Conservation (phyloP, 305 asterid species). For the Solanum hybrid region DNA sequence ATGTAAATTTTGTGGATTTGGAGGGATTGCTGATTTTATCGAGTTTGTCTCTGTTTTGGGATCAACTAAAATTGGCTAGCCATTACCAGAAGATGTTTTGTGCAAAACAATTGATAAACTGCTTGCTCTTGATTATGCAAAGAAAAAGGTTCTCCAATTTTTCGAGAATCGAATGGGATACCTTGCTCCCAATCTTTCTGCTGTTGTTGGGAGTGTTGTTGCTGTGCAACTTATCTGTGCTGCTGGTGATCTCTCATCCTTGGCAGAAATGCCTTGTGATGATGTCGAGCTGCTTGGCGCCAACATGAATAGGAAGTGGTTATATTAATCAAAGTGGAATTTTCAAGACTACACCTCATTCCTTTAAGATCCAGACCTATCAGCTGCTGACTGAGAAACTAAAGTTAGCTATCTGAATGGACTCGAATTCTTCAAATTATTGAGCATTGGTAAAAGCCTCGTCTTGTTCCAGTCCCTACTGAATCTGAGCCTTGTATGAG, state of each 20-base stretch:
- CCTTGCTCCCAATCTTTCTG: conserved; percentile 80
- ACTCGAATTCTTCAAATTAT: not conserved
- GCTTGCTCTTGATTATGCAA: conserved; percentile 53
- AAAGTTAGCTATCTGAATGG: not conserved
- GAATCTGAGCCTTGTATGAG: not conserved
- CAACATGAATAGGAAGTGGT: conserved; percentile 33
- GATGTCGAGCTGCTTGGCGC: conserved; percentile 85
- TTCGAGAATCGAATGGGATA: conserved; percentile 79
- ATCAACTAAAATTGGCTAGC: conserved; percentile 47
- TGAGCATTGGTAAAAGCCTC: not conserved
- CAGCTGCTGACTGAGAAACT: not conserved
- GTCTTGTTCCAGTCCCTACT: not conserved
- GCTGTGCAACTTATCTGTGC: conserved; percentile 85
- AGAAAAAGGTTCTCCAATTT: conserved; percentile 71
- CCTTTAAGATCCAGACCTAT: not conserved
- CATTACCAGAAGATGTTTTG: conserved; percentile 66
- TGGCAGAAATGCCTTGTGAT: conserved; percentile 86
- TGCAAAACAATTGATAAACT: conserved; percentile 32
- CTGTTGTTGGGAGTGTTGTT: conserved; percentile 78
- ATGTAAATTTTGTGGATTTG: conserved; percentile 73
- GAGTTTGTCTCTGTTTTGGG: conserved; percentile 79
- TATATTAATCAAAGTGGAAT: not conserved
- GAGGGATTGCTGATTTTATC: conserved; percentile 72
- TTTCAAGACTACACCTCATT: not conserved
- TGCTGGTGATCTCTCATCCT: conserved; percentile 70